phyloP scores from a whole-genome alignment of 352 stramenopile species.

The Phytophthora constricta region DNA sequence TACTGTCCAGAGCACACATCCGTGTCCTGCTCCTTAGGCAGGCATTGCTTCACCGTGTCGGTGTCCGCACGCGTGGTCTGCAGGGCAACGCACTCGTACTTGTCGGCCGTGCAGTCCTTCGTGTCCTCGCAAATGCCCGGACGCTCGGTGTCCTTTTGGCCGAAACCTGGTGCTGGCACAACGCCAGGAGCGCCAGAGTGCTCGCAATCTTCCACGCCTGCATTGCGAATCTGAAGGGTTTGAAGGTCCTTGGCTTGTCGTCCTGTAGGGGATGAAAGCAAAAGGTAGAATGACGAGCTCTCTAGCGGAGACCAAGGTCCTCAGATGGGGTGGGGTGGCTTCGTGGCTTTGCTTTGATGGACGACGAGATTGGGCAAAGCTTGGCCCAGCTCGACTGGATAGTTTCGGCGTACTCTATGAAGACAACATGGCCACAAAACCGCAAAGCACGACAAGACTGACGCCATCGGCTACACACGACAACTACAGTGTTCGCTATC shows the following conservation, averaged over 20 bases:
- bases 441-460: conserved; percentile 39
- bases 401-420: conserved; percentile 24
- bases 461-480: conserved; percentile 8
- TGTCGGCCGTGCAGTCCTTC: conserved; percentile 51
- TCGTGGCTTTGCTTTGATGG: conserved; percentile 6
- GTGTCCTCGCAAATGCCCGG: conserved; percentile 67
- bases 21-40: conserved; percentile 63
- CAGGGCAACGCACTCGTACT: conserved; percentile 73
- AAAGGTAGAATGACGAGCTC: conserved; percentile 36
- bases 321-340: conserved; percentile 13
- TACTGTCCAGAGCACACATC: conserved; percentile 73
- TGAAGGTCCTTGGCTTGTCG: not conserved
- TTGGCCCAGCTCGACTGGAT: conserved; percentile 23
- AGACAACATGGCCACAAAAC: conserved; percentile 33
- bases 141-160: conserved; percentile 40
- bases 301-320: not conserved
- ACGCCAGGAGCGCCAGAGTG: conserved; percentile 40
- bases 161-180: conserved; percentile 42
- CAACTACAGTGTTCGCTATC: not conserved
- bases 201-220: conserved; percentile 46
- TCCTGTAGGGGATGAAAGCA: conserved; percentile 27
- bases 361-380: conserved; percentile 35
- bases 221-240: conserved; percentile 36
- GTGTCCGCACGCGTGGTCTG: conserved; percentile 68
- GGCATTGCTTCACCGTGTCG: conserved; percentile 74